Percentiles rank a stretch among this genome's conserved stretches.
These are phyloP conservation scores for Yamadazyma mexicana DNA, from an alignment of 1,139 yeast genomes.

Conservation along the genomic window DNA sequence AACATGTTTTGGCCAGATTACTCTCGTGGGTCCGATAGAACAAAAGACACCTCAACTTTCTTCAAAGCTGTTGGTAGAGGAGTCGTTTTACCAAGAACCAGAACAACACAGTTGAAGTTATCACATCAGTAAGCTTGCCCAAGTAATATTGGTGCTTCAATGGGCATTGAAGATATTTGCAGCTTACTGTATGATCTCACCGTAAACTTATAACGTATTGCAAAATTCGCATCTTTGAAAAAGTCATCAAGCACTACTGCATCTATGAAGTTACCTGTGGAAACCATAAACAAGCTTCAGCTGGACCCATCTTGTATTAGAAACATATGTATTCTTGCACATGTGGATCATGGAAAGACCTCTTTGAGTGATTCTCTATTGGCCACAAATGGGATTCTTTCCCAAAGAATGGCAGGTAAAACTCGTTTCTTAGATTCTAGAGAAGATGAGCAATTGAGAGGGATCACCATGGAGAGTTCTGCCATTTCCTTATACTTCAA, in stretches of 20 bases:
- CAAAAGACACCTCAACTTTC: too few species aligned
- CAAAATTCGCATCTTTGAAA: conserved; percentile 6
- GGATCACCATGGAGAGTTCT: conserved; percentile 96
- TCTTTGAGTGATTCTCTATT: conserved; percentile 88
- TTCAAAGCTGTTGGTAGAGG: too few species aligned
- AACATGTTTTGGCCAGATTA: too few species aligned
- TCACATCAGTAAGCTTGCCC: too few species aligned
- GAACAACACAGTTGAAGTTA: too few species aligned
- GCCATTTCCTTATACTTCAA: conserved; percentile 87
- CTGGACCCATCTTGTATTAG: conserved; percentile 68
- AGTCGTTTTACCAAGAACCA: too few species aligned
- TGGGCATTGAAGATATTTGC: too few species aligned
- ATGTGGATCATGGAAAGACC: conserved; percentile 98
- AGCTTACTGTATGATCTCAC: too few species aligned
- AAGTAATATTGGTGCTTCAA: too few species aligned
- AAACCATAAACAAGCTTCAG: conserved; percentile 67
- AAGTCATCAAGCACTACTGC: neutral
- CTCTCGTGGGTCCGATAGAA: too few species aligned
- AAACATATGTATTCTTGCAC: conserved; percentile 94
- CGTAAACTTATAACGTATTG: neutral
- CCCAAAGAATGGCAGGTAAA: conserved; percentile 93
- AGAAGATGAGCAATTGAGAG: conserved; percentile 93
- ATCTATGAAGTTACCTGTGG: conserved; percentile 55
- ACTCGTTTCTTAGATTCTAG: conserved; percentile 90
- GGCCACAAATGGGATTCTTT: conserved; percentile 95